Conservation (phyloP, 2,329 filamentous ascomycete species). For the Zymoseptoria brevis region DNA sequence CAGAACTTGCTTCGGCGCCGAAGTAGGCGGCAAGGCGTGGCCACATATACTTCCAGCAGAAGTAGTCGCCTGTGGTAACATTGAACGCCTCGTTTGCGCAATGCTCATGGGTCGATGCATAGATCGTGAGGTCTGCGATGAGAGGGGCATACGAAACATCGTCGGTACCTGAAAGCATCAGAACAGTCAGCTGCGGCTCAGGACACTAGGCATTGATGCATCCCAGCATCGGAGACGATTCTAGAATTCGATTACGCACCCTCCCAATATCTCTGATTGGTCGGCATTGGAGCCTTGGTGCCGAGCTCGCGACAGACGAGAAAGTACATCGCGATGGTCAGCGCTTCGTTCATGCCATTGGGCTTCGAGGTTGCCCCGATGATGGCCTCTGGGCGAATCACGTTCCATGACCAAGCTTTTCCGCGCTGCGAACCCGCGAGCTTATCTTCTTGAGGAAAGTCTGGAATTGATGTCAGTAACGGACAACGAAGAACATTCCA, state of each 20-base stretch:
- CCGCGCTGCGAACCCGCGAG: slow-evolving; percentile 18
- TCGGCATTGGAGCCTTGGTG: slow-evolving; percentile 30
- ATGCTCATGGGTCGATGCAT: slow-evolving; percentile 27
- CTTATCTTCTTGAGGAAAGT: slow-evolving; percentile 13
- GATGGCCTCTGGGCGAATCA: slow-evolving; percentile 26
- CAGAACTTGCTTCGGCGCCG: slow-evolving; percentile 18
- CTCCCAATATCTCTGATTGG: slow-evolving; percentile 29
- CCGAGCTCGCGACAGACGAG: slow-evolving; percentile 30
- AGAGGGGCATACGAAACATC: slow-evolving; percentile 28
- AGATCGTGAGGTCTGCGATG: slow-evolving; percentile 33
- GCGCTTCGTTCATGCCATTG: slow-evolving; percentile 35
- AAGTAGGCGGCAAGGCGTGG: slow-evolving; percentile 34
- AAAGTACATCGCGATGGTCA: slow-evolving; percentile 36
- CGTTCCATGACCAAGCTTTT: slow-evolving; percentile 23
- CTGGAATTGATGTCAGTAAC: neutral
- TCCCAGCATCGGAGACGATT: too few species aligned
- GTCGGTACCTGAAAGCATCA: slow-evolving; percentile 16
- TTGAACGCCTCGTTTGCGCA: slow-evolving; percentile 37
- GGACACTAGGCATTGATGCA: too few species aligned
- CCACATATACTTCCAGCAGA: slow-evolving; percentile 36
- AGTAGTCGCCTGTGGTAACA: slow-evolving; percentile 33
- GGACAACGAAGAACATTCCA: too few species aligned
- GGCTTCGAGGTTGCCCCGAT: slow-evolving; percentile 27
- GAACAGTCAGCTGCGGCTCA: too few species aligned
- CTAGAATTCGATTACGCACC: slow-evolving; percentile 2